These are phyloP conservation scores for Sungouiella blattae DNA, from an alignment of 805 yeast genomes.

Conservation along the genomic window DNA sequence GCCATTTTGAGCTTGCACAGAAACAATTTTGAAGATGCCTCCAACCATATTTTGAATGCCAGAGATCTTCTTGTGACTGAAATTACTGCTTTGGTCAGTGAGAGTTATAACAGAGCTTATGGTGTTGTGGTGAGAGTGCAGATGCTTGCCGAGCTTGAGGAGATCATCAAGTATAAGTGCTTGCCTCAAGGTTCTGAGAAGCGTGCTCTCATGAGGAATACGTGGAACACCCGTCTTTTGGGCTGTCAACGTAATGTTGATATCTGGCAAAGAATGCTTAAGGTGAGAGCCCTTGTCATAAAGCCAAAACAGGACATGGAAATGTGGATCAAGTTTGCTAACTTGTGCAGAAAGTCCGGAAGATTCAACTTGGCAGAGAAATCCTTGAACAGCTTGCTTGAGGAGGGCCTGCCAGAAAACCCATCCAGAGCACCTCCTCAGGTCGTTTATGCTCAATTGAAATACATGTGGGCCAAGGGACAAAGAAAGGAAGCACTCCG, in stretches of 20 bases:
- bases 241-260: constrained; percentile 98
- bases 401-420: constrained; percentile 61
- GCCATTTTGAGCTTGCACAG: constrained; percentile 85
- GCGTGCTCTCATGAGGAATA: constrained; percentile 72
- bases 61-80: constrained; percentile 89
- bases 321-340: constrained; percentile 97
- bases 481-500: constrained; percentile 81
- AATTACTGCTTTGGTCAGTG: constrained; percentile 89
- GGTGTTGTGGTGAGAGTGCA: constrained; percentile 96
- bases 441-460: constrained; percentile 94
- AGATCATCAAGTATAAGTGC: constrained; percentile 83
- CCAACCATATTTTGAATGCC: constrained; percentile 74
- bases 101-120: constrained; percentile 94
- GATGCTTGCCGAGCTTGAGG: constrained; percentile 95
- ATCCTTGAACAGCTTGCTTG: constrained; percentile 74
- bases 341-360: constrained; percentile 90
- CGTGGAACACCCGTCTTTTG: constrained; percentile 89
- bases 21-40: constrained; percentile 79
- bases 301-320: constrained; percentile 96
- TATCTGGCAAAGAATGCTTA: constrained; percentile 96
- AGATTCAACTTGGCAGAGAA: constrained; percentile 90
- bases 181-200: constrained; percentile 81
- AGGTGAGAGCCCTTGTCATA: constrained; percentile 88
- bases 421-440: constrained; percentile 90
- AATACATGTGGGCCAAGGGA: constrained; percentile 96